Percentiles rank a stretch among this genome's conserved stretches.
Conservation (phyloP, 176 grass and related monocot genomes). For the Microstegium vimineum region DNA sequence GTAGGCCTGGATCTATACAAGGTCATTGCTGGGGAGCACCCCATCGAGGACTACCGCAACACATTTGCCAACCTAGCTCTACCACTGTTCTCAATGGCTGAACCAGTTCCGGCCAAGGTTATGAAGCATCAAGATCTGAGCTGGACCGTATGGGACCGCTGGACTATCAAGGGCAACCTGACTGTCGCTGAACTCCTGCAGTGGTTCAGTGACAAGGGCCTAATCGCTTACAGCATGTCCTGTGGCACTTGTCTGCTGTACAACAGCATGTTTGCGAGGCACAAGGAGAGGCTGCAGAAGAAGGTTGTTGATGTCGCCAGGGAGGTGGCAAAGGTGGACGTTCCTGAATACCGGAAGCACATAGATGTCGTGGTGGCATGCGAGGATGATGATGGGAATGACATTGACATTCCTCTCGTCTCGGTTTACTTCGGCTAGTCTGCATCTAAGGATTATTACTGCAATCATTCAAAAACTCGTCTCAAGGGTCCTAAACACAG, state of each 20-base stretch:
- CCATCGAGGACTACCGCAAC: conserved; percentile 63
- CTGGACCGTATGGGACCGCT: conserved; percentile 73
- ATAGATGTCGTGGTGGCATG: conserved; percentile 62
- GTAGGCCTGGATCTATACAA: conserved; percentile 83
- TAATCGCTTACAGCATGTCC: conserved; percentile 64
- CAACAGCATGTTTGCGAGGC: conserved; percentile 61
- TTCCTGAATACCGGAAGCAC: conserved; percentile 51
- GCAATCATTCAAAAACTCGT: background rate
- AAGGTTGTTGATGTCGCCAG: conserved; percentile 55
- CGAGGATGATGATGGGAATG: conserved; percentile 56
- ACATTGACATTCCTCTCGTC: conserved; percentile 60
- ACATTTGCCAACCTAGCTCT: conserved; percentile 82
- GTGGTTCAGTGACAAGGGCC: conserved; percentile 57
- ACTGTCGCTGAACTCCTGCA: conserved; percentile 54
- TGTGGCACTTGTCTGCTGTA: conserved; percentile 55
- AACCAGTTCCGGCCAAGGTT: conserved; percentile 65
- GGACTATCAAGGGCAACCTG: conserved; percentile 56
- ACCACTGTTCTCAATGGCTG: conserved; percentile 62
- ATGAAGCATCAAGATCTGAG: conserved; percentile 66
- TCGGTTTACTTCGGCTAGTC: conserved; percentile 55
- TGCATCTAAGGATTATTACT: background rate
- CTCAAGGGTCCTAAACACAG: background rate
- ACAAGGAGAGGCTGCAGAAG: conserved; percentile 50
- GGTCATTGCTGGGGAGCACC: conserved; percentile 57
- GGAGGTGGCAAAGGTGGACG: conserved; percentile 58